Percentiles rank a stretch among this genome's conserved stretches.
phyloP scores from a whole-genome alignment of 177 flowering plant genomes.

The Vitis hybrid region DNA sequence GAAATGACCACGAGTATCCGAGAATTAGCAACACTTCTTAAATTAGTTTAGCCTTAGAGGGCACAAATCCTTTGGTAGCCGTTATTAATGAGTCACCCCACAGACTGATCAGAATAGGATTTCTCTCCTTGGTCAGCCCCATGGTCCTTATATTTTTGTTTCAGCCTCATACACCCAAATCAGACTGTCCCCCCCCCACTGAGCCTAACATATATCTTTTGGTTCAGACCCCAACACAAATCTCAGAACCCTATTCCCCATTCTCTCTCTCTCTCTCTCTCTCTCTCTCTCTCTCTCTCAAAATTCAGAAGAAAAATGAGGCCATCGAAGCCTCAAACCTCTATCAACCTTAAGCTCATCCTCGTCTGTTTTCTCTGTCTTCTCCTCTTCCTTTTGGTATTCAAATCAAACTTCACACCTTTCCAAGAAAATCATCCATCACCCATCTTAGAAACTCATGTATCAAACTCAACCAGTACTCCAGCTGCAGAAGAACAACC shows the following conservation, averaged over 20 bases:
- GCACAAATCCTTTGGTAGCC: too few relatives aligned
- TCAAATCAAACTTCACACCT: conserved; percentile 19
- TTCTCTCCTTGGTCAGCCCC: too few relatives aligned
- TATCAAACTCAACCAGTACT: conserved; percentile 5
- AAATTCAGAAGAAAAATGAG: conserved; percentile 18
- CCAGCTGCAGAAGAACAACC: background rate
- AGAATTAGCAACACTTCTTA: too few relatives aligned
- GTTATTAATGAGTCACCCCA: too few relatives aligned
- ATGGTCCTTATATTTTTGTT: too few relatives aligned
- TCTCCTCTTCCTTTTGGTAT: conserved; percentile 21
- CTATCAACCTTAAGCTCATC: conserved; percentile 23
- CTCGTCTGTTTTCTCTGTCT: conserved; percentile 19
- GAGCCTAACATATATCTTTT: too few relatives aligned
- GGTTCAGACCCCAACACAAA: background rate
- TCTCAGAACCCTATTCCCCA: background rate
- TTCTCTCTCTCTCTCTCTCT: background rate
- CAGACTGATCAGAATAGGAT: too few relatives aligned
- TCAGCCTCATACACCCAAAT: too few relatives aligned
- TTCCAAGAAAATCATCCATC: conserved; percentile 16
- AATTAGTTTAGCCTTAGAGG: too few relatives aligned
- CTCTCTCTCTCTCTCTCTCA: conserved; percentile 5
- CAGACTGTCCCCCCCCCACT: too few relatives aligned
- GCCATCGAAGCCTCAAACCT: conserved; percentile 12
- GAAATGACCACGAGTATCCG: too few relatives aligned
- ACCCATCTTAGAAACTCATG: conserved; percentile 2